Conservation (phyloP, 768 basidiomycete genomes). For the Lentinula lateritia region DNA sequence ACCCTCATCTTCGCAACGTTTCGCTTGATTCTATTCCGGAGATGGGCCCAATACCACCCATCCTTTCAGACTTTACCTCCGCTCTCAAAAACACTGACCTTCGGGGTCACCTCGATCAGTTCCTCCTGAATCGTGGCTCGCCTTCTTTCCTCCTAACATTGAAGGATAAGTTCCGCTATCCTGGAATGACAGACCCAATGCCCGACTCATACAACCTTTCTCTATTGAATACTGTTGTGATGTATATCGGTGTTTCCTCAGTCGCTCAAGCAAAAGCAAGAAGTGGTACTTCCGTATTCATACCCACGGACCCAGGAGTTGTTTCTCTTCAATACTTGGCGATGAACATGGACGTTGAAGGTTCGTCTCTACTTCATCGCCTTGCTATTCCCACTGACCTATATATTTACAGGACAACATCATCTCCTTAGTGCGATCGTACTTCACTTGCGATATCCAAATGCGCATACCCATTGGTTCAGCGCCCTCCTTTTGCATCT, state of each 20-base stretch:
- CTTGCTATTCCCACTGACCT: neutral
- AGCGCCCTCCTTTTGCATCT: constrained; percentile 84
- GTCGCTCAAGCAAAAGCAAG: constrained; percentile 85
- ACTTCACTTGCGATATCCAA: constrained; percentile 94
- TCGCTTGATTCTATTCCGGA: constrained; percentile 76
- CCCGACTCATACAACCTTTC: constrained; percentile 78
- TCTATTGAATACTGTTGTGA: constrained; percentile 88
- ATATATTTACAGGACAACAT: constrained; percentile 71
- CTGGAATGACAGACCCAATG: constrained; percentile 37
- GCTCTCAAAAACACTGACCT: constrained; percentile 79
- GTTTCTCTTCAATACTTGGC: constrained; percentile 80
- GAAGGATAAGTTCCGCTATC: constrained; percentile 65
- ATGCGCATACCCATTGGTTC: constrained; percentile 99
- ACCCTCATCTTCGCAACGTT: constrained; percentile 75
- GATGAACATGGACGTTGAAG: constrained; percentile 84
- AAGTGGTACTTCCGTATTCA: constrained; percentile 78
- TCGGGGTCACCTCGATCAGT: constrained; percentile 75
- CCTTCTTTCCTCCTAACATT: constrained; percentile 71
- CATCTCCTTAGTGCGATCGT: constrained; percentile 90
- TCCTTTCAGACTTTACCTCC: constrained; percentile 86
- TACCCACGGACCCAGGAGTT: constrained; percentile 78
- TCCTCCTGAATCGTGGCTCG: constrained; percentile 70
- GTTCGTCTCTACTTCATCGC: constrained; percentile 35
- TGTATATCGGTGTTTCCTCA: constrained; percentile 93
- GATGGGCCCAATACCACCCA: constrained; percentile 88